A percentile compares a stretch with the other conserved stretches of the same genome.
phyloP scores from a whole-genome alignment of 495 filamentous ascomycete genomes.

The Cercophora sp. region DNA sequence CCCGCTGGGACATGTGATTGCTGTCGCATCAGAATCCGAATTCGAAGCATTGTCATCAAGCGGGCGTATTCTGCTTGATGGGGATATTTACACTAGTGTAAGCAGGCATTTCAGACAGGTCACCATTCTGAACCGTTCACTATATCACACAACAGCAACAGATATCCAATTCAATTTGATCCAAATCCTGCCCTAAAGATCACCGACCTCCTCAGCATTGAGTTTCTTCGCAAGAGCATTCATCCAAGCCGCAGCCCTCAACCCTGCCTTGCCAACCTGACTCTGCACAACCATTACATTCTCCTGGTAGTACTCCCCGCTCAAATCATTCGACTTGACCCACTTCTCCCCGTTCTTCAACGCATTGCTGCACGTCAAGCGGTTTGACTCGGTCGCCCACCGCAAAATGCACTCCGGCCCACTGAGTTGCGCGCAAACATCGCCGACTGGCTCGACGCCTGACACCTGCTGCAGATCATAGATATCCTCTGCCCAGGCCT shows the following conservation, averaged over 20 bases:
- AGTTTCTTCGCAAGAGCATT: constrained; percentile 12
- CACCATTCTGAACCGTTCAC: too few species aligned
- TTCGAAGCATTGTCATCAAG: too few species aligned
- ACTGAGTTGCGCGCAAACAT: background rate
- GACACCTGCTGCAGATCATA: constrained; percentile 1
- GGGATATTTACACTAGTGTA: too few species aligned
- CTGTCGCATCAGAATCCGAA: too few species aligned
- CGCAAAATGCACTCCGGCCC: constrained; percentile 7
- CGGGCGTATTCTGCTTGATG: too few species aligned
- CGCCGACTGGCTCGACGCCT: background rate
- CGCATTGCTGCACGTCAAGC: constrained; percentile 11
- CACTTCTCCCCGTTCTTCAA: constrained; percentile 12
- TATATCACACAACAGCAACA: background rate
- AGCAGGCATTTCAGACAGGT: too few species aligned
- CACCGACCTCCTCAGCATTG: background rate
- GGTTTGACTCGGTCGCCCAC: constrained; percentile 16
- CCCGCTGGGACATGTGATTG: too few species aligned
- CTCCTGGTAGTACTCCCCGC: constrained; percentile 16
- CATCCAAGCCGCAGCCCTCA: constrained; percentile 17
- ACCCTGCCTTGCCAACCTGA: constrained; percentile 16
- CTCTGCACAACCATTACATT: constrained; percentile 9
- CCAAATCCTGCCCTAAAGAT: background rate
- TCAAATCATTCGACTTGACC: constrained; percentile 15
- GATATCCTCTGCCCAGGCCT: constrained; percentile 13
- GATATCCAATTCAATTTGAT: background rate